Percentiles rank a stretch among this genome's conserved stretches.
Evolutionary conservation across 2,329 filamentous ascomycete species (phyloP).

Genomic region (Microdochium bolleyi): DNA sequence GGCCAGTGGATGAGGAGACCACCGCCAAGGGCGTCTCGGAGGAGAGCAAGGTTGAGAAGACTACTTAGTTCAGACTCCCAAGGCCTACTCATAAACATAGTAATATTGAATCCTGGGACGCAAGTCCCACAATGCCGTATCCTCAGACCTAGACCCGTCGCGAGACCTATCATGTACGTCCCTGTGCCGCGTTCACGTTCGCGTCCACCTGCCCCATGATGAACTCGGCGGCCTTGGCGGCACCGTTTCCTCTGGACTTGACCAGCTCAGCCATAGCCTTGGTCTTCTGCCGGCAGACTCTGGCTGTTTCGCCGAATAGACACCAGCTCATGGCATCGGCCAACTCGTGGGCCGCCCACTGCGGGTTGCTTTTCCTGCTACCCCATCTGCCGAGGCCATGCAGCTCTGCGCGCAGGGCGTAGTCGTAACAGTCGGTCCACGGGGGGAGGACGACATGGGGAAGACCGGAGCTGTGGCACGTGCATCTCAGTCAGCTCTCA

Average conservation of each 20-base stretch:
- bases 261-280: not conserved
- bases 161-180: not conserved
- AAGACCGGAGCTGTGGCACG: conserved; percentile 27
- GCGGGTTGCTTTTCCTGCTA: conserved; percentile 11
- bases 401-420: conserved; percentile 31
- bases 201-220: not conserved
- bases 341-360: conserved; percentile 12
- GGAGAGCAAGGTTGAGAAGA: conserved; percentile 1
- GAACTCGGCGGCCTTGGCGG: not conserved
- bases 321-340: conserved; percentile 3
- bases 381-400: conserved; percentile 29
- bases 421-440: conserved; percentile 40
- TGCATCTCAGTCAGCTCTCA: not conserved
- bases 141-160: too few relatives aligned
- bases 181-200: not conserved
- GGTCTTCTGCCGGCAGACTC: not conserved
- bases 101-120: not conserved
- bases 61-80: not conserved
- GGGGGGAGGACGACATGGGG: conserved; percentile 35
- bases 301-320: not conserved
- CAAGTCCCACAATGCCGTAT: not conserved
- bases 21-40: not conserved
- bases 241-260: not conserved
- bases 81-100: not conserved
- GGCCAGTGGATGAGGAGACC: conserved; percentile 4